Percentiles rank a stretch among this genome's conserved stretches.
Evolutionary conservation across 495 filamentous ascomycete genomes (phyloP).

Genomic region (Hamigera avellanea): DNA sequence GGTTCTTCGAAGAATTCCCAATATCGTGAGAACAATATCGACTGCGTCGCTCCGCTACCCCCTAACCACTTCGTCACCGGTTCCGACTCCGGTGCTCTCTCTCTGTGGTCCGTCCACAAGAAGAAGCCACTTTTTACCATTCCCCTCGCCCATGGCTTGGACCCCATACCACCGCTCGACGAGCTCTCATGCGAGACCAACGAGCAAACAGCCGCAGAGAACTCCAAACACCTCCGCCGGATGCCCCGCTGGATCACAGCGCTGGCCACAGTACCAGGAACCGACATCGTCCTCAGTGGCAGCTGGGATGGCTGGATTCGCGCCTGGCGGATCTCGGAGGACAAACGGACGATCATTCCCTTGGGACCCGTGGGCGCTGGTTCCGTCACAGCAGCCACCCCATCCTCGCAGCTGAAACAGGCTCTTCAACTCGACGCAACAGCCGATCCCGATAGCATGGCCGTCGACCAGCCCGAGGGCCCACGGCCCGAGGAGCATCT

Average conservation of each 20-base stretch:
- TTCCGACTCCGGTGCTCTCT: constrained; percentile 74
- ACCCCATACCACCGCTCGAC: constrained; percentile 48
- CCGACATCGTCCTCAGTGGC: constrained; percentile 76
- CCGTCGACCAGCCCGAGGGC: constrained; percentile 6
- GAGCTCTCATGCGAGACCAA: constrained; percentile 60
- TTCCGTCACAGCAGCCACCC: constrained; percentile 8
- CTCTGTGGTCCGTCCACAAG: constrained; percentile 82
- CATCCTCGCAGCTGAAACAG: constrained; percentile 27
- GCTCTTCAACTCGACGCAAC: constrained; percentile 18
- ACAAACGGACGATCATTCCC: constrained; percentile 67
- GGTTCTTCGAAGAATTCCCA: constrained; percentile 43
- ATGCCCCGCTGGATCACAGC: constrained; percentile 83
- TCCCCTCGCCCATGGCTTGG: constrained; percentile 71
- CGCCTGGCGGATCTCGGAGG: constrained; percentile 72
- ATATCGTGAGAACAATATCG: constrained; percentile 75
- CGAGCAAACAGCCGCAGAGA: constrained; percentile 48
- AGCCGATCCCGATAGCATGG: constrained; percentile 13
- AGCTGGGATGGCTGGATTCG: constrained; percentile 88
- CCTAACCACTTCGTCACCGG: constrained; percentile 87
- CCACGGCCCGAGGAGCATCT: constrained; percentile 7
- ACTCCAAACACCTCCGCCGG: constrained; percentile 27
- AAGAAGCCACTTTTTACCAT: constrained; percentile 88
- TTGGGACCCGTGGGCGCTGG: constrained; percentile 52
- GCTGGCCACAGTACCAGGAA: constrained; percentile 70
- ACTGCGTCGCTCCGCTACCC: constrained; percentile 80